A percentile compares a stretch with the other conserved stretches of the same genome.
These are phyloP conservation scores for Fusarium sp. DNA, from an alignment of 2,329 filamentous ascomycete species.

Conservation along the genomic window DNA sequence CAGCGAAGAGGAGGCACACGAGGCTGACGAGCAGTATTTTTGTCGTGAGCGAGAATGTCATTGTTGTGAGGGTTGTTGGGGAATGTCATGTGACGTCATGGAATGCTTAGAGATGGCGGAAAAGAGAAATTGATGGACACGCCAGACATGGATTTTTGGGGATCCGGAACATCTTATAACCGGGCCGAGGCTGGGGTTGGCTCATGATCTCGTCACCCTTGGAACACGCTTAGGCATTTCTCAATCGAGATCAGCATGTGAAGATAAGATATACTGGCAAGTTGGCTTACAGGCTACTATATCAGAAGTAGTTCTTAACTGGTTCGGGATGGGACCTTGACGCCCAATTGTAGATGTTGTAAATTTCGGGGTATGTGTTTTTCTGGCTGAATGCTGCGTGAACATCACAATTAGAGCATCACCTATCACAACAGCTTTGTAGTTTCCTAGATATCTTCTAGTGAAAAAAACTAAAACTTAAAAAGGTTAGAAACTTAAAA, in stretches of 20 bases:
- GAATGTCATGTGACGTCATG: slow-evolving; percentile 29
- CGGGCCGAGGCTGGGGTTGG: not conserved
- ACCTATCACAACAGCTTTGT: no score
- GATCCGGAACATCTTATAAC: not conserved
- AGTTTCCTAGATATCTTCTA: no score
- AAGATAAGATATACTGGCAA: not conserved
- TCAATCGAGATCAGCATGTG: not conserved
- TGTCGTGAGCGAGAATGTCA: slow-evolving; percentile 35
- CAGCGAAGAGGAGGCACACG: slow-evolving; percentile 47
- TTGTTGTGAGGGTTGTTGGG: slow-evolving; percentile 9
- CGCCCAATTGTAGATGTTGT: no score
- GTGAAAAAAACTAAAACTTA: no score
- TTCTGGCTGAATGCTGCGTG: no score
- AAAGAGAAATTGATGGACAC: slow-evolving; percentile 8
- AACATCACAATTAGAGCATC: no score
- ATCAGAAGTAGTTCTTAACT: not conserved
- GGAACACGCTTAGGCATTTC: not conserved
- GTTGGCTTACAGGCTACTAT: no score
- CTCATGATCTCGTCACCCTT: not conserved
- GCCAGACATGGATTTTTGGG: not conserved
- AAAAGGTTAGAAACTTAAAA: no score
- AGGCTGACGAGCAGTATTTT: slow-evolving; percentile 36
- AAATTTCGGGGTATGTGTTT: no score
- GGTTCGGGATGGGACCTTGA: no score
- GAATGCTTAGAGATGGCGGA: not conserved